A percentile compares a stretch with the other conserved stretches of the same genome.
phyloP scores from a whole-genome alignment of 768 basidiomycete genomes.

The Boletus subcaerulescens region DNA sequence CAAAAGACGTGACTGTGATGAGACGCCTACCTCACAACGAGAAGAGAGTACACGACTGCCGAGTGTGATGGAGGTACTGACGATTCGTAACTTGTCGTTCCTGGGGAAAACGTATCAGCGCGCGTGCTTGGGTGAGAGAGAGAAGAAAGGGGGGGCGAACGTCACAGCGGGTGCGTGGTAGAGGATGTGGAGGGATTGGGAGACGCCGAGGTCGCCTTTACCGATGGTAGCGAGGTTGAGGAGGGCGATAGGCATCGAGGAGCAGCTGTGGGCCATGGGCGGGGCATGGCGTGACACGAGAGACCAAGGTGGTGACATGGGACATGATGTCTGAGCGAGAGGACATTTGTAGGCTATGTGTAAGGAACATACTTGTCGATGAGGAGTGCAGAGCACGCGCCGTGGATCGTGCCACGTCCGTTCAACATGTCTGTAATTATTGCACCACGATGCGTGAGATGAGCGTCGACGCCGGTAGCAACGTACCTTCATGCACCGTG shows the following conservation, averaged over 20 bases:
- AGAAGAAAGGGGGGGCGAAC: conserved; percentile 25
- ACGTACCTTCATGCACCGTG: conserved; percentile 40
- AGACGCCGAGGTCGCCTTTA: conserved; percentile 37
- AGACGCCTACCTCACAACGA: conserved; percentile 44
- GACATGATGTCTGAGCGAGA: not conserved
- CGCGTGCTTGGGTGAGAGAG: not conserved
- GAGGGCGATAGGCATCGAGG: conserved; percentile 45
- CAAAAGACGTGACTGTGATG: not conserved
- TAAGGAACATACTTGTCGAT: conserved; percentile 45
- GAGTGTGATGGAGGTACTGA: conserved; percentile 49
- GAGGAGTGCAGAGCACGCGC: conserved; percentile 52
- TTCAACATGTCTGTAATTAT: conserved; percentile 52
- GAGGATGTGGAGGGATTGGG: conserved; percentile 50
- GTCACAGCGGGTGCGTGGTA: conserved; percentile 55
- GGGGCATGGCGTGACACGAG: too few species aligned
- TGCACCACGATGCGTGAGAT: not conserved
- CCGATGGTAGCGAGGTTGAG: conserved; percentile 26
- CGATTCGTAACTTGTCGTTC: conserved; percentile 48
- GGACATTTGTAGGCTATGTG: not conserved
- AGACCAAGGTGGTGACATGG: too few species aligned
- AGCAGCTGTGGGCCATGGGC: conserved; percentile 38
- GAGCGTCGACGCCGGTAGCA: too few species aligned
- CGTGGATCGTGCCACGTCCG: conserved; percentile 45
- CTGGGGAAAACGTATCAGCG: conserved; percentile 24
- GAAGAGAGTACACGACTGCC: conserved; percentile 48